Conservation (phyloP, 1,284 basidiomycete genomes). For the Vanrija sp. region DNA sequence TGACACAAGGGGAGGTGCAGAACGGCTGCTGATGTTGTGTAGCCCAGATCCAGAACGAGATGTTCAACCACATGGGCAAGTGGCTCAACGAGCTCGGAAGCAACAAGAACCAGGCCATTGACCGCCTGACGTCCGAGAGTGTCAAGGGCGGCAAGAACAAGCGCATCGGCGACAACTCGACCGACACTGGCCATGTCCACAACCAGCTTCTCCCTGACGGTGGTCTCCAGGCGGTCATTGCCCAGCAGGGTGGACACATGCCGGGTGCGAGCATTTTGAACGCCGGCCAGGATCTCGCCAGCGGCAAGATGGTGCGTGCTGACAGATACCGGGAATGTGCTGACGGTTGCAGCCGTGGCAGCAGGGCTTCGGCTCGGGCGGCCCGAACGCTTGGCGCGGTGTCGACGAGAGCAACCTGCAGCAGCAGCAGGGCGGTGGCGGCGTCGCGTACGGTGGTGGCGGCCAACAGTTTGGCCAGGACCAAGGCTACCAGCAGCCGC, state of each 20-base stretch:
- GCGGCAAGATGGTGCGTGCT: slow-evolving; percentile 42
- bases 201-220: slow-evolving; percentile 39
- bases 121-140: slow-evolving; percentile 61
- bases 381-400: slow-evolving; percentile 44
- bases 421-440: slow-evolving; percentile 1
- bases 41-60: slow-evolving; percentile 73
- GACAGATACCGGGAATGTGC: background rate
- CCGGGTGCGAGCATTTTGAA: slow-evolving; percentile 43
- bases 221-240: slow-evolving; percentile 46
- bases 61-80: slow-evolving; percentile 55
- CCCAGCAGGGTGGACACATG: slow-evolving; percentile 47
- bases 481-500: slow-evolving; percentile 1
- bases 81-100: slow-evolving; percentile 59
- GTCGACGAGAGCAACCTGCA: slow-evolving; percentile 18
- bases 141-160: slow-evolving; percentile 72
- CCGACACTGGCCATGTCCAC: slow-evolving; percentile 41
- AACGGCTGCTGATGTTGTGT: slow-evolving; percentile 65
- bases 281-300: slow-evolving; percentile 44
- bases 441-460: background rate
- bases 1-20: no score
- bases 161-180: slow-evolving; percentile 52
- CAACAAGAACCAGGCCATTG: slow-evolving; percentile 57
- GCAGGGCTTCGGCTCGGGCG: slow-evolving; percentile 46
- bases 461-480: background rate
- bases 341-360: slow-evolving; percentile 40